Evolutionary conservation across 495 filamentous ascomycete species (phyloP).

Genomic region (Clavariopsis aquatica): DNA sequence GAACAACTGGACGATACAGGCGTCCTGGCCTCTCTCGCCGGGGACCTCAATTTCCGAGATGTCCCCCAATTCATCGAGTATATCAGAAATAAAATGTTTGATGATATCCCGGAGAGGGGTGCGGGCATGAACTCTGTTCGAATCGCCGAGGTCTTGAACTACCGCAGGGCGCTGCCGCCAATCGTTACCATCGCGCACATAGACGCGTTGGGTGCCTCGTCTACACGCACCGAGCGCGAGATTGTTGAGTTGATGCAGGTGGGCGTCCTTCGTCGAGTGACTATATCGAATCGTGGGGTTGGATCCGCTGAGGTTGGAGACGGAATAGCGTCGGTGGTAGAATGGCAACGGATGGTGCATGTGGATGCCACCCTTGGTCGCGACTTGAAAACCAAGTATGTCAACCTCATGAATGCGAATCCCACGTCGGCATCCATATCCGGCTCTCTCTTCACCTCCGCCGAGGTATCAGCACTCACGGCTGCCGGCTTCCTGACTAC

Average conservation of each 20-base stretch:
- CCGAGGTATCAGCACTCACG: slow-evolving; percentile 62
- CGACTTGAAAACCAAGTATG: slow-evolving; percentile 56
- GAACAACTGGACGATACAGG: slow-evolving; percentile 60
- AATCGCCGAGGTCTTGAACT: slow-evolving; percentile 70
- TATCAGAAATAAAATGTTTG: slow-evolving; percentile 66
- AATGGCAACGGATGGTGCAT: slow-evolving; percentile 62
- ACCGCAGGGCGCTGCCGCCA: slow-evolving; percentile 65
- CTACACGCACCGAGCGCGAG: slow-evolving; percentile 73
- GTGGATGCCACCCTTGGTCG: slow-evolving; percentile 49
- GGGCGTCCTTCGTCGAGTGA: slow-evolving; percentile 65
- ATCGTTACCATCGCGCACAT: slow-evolving; percentile 72
- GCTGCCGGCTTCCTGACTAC: slow-evolving; percentile 72
- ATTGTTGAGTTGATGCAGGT: slow-evolving; percentile 62
- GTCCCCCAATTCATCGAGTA: slow-evolving; percentile 65
- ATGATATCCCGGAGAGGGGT: slow-evolving; percentile 59
- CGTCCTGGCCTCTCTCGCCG: slow-evolving; percentile 53
- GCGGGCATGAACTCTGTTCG: slow-evolving; percentile 74
- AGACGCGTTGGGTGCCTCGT: slow-evolving; percentile 63
- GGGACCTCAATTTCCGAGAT: slow-evolving; percentile 59
- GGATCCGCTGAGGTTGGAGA: slow-evolving; percentile 66
- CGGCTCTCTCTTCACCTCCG: slow-evolving; percentile 49
- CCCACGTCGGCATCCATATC: slow-evolving; percentile 57
- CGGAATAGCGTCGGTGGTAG: slow-evolving; percentile 63
- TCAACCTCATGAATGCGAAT: slow-evolving; percentile 55
- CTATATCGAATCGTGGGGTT: slow-evolving; percentile 64